Conservation (phyloP, 2,329 filamentous ascomycete genomes). For the Cytospora paraplurivora region DNA sequence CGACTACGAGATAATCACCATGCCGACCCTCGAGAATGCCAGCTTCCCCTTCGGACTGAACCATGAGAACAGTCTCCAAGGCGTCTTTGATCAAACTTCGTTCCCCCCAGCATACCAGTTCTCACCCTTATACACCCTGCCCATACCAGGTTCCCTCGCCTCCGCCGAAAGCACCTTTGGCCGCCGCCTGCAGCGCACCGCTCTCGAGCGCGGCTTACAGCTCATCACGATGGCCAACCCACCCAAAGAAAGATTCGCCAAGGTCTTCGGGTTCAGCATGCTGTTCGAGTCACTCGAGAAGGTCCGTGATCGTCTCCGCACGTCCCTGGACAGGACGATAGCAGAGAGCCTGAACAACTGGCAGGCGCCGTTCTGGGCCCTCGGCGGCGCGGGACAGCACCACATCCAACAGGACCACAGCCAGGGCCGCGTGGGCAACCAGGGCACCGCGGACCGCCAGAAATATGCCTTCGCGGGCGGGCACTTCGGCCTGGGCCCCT, state of each 20-base stretch:
- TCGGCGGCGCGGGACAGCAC: conserved; percentile 27
- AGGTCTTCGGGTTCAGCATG: conserved; percentile 28
- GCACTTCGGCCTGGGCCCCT: conserved; percentile 53
- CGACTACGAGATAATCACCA: conserved; percentile 53
- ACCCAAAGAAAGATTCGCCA: conserved; percentile 19
- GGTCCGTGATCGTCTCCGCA: conserved; percentile 22
- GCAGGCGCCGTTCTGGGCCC: conserved; percentile 25
- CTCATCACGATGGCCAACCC: conserved; percentile 50
- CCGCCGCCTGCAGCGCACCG: conserved; percentile 67
- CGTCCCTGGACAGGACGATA: conserved; percentile 5
- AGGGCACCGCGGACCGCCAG: conserved; percentile 37
- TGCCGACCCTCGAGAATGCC: conserved; percentile 55
- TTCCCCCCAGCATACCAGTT: conserved; percentile 17
- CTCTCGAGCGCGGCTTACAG: conserved; percentile 63
- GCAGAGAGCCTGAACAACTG: conserved; percentile 25
- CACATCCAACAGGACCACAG: conserved; percentile 2
- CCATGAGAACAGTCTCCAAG: conserved; percentile 32
- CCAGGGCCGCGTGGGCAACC: conserved; percentile 40
- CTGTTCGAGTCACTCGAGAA: conserved; percentile 28
- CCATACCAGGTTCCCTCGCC: conserved; percentile 57
- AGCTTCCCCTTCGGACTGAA: conserved; percentile 51
- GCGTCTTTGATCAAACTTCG: conserved; percentile 33
- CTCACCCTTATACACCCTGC: conserved; percentile 42
- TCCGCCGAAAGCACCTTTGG: conserved; percentile 69
- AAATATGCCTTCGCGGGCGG: conserved; percentile 35